Evolutionary conservation across 495 filamentous ascomycete genomes (phyloP), one percentile per base, ranked within the genome.

Genomic region (Astrocystis sublimbata): DNA sequence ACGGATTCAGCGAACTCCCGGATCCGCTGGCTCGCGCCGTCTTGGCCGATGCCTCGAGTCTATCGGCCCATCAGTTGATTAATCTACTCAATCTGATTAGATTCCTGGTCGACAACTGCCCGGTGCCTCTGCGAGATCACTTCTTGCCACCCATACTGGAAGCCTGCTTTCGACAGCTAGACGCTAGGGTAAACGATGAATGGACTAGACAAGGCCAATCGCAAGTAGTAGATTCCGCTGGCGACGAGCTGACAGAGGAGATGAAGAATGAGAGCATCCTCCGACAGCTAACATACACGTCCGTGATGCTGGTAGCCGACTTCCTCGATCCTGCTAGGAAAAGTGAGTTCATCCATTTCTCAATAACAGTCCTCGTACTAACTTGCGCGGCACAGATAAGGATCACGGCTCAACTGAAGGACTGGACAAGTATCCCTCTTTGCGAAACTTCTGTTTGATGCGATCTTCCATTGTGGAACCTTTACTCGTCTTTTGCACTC

Each of bases 231-330:
- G 73, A 76, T 21, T 79, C 85, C 30, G 85, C 85, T 9, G 82
- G 83, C 1, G 85, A 88, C 17, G 86, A 87, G 43, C 78, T 99
- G 36, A 88, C 89, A 1, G 90, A 96, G 65, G 96, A 99, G 78
- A 99, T 99, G 94, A 96, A 96, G 75, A 88, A 91, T 19, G 94
- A 99, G 71, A 97, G 93, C 73, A 94, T 98, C 26, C 79, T 99
- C 33, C 86, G 94, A n/a, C 91, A 96, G 61, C 79, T 98, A 49
- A 97, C 94, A 1, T 92, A 93, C 71, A 90, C 92, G 36, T 90
- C 93, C 6, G 91, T 96, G 12, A 87, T 93, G 61, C 89, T 97
- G 82, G 90, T 96, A 43, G 89, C 92, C 24, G 89, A 89, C 58
- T 83, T 98, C 56, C 81, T 97, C 9, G 93, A 97, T 70, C 90